Percentiles rank a stretch among this genome's conserved stretches.
phyloP scores from a whole-genome alignment of 1,139 yeast genomes.

The Blastobotrys serpentis region DNA sequence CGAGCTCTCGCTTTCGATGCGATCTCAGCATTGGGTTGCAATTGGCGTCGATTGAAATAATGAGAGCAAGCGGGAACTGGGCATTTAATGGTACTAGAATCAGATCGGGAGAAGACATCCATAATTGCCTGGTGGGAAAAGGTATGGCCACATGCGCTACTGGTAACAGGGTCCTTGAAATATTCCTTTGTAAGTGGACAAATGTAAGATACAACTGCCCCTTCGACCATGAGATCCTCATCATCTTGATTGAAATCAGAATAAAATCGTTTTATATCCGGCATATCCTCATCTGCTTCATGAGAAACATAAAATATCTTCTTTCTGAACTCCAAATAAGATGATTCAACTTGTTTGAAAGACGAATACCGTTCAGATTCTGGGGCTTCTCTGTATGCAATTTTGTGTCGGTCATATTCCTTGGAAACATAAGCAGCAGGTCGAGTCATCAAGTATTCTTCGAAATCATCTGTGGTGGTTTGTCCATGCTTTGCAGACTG shows the following conservation, averaged over 20 bases:
- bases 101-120: conserved; percentile 21
- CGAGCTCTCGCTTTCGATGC: conserved; percentile 26
- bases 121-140: conserved; percentile 29
- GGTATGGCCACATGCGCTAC: conserved; percentile 30
- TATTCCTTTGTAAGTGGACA: conserved; percentile 32
- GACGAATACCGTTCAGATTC: conserved; percentile 9
- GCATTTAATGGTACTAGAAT: conserved; percentile 20
- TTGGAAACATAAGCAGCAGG: background rate
- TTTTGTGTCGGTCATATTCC: background rate
- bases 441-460: background rate
- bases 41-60: conserved; percentile 13
- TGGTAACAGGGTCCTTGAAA: conserved; percentile 32
- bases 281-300: conserved; percentile 27
- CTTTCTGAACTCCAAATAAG: conserved; percentile 1
- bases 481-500: background rate
- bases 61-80: conserved; percentile 32
- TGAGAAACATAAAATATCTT: conserved; percentile 17
- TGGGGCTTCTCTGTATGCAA: background rate
- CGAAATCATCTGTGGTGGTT: conserved; percentile 2
- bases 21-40: conserved; percentile 24
- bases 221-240: conserved; percentile 31
- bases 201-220: conserved; percentile 29
- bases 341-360: background rate
- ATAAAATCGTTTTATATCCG: conserved; percentile 25
- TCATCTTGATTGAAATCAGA: conserved; percentile 30